A percentile compares a stretch with the other conserved stretches of the same genome.
Evolutionary conservation across 2,329 filamentous ascomycete genomes (phyloP).

Genomic region (Xylariales sp.): DNA sequence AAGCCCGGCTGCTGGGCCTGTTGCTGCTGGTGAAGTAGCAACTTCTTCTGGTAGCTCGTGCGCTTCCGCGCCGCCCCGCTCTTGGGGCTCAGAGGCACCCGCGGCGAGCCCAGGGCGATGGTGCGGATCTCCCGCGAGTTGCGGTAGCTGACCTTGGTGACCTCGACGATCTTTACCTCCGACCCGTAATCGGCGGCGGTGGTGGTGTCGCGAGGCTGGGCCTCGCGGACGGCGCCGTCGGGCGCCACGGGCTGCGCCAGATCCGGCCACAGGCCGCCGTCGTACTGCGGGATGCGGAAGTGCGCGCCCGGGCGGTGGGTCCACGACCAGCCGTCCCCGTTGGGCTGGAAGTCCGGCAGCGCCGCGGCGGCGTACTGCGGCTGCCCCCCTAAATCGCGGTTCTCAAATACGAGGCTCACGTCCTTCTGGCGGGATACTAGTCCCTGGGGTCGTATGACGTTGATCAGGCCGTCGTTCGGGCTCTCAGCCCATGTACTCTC

Average conservation of each 20-base stretch:
- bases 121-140: background rate
- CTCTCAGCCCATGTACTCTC: conserved; percentile 7
- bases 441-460: background rate
- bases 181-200: background rate
- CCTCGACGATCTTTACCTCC: background rate
- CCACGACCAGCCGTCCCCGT: conserved; percentile 19
- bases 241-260: conserved; percentile 19
- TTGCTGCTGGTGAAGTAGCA: too few species aligned
- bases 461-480: too few species aligned
- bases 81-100: background rate
- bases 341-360: conserved; percentile 20
- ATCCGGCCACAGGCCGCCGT: conserved; percentile 20
- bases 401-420: too few species aligned
- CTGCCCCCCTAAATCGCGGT: background rate
- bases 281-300: conserved; percentile 25
- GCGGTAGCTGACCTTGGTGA: background rate
- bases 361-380: conserved; percentile 4
- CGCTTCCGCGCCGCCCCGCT: too few species aligned
- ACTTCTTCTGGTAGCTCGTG: too few species aligned
- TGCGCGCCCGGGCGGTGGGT: conserved; percentile 18
- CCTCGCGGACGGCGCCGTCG: conserved; percentile 19
- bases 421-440: background rate
- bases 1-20: background rate
- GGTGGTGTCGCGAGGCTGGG: conserved; percentile 8
- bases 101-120: background rate